Percentiles rank a stretch among this genome's conserved stretches.
Evolutionary conservation across 768 basidiomycete species (phyloP).

Genomic region (Lentinus brumalis): DNA sequence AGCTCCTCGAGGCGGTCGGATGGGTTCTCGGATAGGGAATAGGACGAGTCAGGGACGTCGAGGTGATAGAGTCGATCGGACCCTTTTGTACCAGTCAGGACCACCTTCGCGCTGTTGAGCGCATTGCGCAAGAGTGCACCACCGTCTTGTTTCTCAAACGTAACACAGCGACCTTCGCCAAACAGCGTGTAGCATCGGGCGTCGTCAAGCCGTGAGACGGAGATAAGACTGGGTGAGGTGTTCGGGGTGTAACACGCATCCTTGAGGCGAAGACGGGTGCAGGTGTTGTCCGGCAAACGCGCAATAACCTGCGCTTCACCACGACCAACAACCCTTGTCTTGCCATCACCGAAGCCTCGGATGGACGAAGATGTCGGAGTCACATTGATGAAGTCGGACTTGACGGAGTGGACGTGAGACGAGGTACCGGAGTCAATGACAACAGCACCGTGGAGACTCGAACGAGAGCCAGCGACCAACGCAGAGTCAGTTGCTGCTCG

Average conservation of each 20-base stretch:
- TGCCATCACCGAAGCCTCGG: slow-evolving; percentile 4
- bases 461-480: not conserved
- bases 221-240: slow-evolving; percentile 12
- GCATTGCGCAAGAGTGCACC: slow-evolving; percentile 2
- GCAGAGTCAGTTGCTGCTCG: not conserved
- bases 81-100: not conserved
- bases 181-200: slow-evolving; percentile 11
- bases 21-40: not conserved
- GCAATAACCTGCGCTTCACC: slow-evolving; percentile 7
- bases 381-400: slow-evolving; percentile 1
- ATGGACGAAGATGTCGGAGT: not conserved
- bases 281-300: not conserved
- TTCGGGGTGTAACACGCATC: slow-evolving; percentile 4
- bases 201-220: slow-evolving; percentile 3
- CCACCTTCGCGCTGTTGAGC: not conserved
- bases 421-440: slow-evolving; percentile 8
- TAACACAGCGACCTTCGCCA: slow-evolving; percentile 4
- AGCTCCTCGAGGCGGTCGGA: not conserved
- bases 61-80: slow-evolving; percentile 7
- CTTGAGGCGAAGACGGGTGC: slow-evolving; percentile 1
- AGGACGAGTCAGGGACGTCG: not conserved
- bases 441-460: not conserved
- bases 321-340: not conserved
- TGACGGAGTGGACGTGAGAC: slow-evolving; percentile 2
- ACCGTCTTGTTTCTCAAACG: not conserved